phyloP scores from a whole-genome alignment of 805 yeast genomes.

The Kazachstania kunashirensis region DNA sequence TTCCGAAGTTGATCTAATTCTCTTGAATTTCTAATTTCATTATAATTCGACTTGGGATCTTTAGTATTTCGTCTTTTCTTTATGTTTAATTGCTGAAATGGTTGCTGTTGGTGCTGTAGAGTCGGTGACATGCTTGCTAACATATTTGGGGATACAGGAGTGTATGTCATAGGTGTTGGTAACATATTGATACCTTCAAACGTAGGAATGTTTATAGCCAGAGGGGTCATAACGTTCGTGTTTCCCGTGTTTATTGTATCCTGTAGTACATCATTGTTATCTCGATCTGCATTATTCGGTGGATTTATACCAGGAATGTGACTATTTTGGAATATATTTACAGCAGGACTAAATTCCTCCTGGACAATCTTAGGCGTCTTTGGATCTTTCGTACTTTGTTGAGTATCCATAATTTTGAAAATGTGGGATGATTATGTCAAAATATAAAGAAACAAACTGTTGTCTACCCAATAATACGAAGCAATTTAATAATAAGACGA shows the following conservation, averaged over 20 bases:
- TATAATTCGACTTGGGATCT: background rate
- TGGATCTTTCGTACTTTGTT: too few relatives aligned
- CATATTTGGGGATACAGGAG: slow-evolving; percentile 16
- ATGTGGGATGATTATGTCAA: too few relatives aligned
- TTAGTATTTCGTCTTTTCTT: slow-evolving; percentile 10
- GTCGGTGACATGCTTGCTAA: slow-evolving; percentile 6
- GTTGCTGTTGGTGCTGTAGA: slow-evolving; percentile 2
- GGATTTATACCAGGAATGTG: background rate
- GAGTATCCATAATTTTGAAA: too few relatives aligned
- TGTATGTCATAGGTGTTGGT: slow-evolving; percentile 28
- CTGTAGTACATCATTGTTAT: background rate
- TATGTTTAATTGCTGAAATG: slow-evolving; percentile 7
- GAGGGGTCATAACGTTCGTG: slow-evolving; percentile 12
- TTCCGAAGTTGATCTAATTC: slow-evolving; percentile 6
- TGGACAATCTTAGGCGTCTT: slow-evolving; percentile 16
- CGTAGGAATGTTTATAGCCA: slow-evolving; percentile 14
- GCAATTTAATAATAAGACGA: too few relatives aligned
- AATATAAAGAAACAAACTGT: too few relatives aligned
- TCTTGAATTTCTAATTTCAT: slow-evolving; percentile 3
- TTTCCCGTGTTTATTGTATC: background rate
- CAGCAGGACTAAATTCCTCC: slow-evolving; percentile 10
- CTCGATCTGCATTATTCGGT: background rate
- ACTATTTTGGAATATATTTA: background rate
- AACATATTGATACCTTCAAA: slow-evolving; percentile 19
- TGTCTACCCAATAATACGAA: too few relatives aligned